These are phyloP conservation scores for Fusarium sp. DNA, from an alignment of 2,329 filamentous ascomycete genomes.

Conservation along the genomic window DNA sequence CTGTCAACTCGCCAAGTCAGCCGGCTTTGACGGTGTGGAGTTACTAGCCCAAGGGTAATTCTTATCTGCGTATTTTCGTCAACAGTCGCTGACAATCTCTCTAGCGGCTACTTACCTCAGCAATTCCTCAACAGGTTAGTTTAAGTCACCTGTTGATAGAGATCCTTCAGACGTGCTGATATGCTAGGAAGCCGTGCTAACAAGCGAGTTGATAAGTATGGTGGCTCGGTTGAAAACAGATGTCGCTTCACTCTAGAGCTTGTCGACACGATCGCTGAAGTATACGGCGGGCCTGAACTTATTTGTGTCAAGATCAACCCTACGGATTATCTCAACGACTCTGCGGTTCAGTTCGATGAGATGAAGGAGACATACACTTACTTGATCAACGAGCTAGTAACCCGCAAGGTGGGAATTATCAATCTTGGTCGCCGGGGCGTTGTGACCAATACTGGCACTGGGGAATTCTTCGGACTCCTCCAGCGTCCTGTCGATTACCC, in stretches of 20 bases:
- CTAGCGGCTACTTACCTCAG: slow-evolving; percentile 8
- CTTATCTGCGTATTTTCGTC: fast-evolving
- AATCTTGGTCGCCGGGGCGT: slow-evolving; percentile 18
- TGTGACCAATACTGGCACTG: not conserved
- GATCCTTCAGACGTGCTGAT: not conserved
- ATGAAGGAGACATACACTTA: slow-evolving; percentile 4
- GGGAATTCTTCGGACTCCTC: not conserved
- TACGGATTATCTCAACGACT: slow-evolving; percentile 19
- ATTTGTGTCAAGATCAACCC: slow-evolving; percentile 20
- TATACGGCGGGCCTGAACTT: not conserved
- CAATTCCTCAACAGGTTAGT: slow-evolving; percentile 13
- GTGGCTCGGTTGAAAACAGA: slow-evolving; percentile 10
- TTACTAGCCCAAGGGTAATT: slow-evolving; percentile 16
- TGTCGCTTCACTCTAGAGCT: slow-evolving; percentile 18
- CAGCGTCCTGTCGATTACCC: not conserved
- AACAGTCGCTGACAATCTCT: not conserved
- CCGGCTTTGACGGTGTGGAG: slow-evolving; percentile 15
- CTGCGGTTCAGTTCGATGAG: slow-evolving; percentile 1
- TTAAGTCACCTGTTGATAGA: no score
- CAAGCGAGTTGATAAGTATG: slow-evolving; percentile 7
- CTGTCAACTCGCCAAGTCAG: slow-evolving; percentile 4
- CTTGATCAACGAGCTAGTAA: slow-evolving; percentile 8
- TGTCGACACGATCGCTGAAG: slow-evolving; percentile 1
- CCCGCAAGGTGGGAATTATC: not conserved
- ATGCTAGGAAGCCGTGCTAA: not conserved